Base-by-base conservation (phyloP, 2,329 filamentous ascomycete species). In the Phialemoniopsis sp. region DNA sequence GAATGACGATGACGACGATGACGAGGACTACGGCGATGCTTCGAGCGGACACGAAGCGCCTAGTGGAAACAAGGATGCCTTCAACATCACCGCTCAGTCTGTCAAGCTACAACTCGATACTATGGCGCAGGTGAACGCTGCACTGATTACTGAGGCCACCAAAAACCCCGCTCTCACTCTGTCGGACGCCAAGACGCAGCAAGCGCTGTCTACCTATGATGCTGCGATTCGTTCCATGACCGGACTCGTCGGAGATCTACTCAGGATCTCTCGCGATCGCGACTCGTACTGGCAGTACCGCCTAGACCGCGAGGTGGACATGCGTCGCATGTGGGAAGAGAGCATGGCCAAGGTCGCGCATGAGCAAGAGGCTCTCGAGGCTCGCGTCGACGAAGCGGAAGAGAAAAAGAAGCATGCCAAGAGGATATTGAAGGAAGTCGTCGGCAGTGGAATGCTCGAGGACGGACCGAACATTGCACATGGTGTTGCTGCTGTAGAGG, bases 281-380 rank as follows among this genome's bases (percentile, higher is more conserved):
- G 93, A 98, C 62, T 82, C 89, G 1, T 95, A 95, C 59, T 98
- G 93, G 93, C 91, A 97, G 60, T 94, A 95, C 58, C 83, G 90
- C 13, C 72, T 98, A 31, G 90, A 95, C 50, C 84, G 89, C 39
- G 93, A 98, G 65, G 83, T 84, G 32, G 88, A 95, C 57, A 85
- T 97, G 66, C 82, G 93, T 29, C 84, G 87, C 43, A 87, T 98
- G 80, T 98, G 93, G 93, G 93, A 98, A 64, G 93, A 98, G 55
- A 97, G 90, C 63, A 96, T 98, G 93, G 89, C 93, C 9, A 83
- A 90, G 53, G 86, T 98, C n/a, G 93, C 90, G 14, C 82, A 81
- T 40, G 93, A 98, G 59, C 93, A 98, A 53, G 93, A 97, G 62
- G 79, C 89, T 37, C 75, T 98, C 2, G 89, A 97, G 58, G 87